These are phyloP conservation scores for Neoboletus magnificus DNA, from an alignment of 768 basidiomycete species.

Conservation along the genomic window DNA sequence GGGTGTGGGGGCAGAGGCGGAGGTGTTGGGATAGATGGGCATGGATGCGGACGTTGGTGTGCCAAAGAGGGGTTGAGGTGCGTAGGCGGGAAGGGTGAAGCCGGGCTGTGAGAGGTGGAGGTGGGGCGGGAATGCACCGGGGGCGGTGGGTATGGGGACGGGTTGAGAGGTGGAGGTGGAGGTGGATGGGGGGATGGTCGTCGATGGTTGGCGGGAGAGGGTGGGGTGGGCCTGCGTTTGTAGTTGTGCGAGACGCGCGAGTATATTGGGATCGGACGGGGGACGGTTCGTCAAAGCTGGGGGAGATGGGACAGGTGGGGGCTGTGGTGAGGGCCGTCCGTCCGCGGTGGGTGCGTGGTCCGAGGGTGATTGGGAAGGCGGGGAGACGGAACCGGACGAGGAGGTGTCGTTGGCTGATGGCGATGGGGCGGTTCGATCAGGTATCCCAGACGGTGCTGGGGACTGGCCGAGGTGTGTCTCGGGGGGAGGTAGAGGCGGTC, in stretches of 20 bases:
- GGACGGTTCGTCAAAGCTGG: not conserved
- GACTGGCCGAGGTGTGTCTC: slow-evolving; percentile 6
- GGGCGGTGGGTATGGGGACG: not conserved
- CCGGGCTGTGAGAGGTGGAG: not conserved
- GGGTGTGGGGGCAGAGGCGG: not conserved
- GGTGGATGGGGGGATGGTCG: not conserved
- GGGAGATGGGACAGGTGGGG: not conserved
- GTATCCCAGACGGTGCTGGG: slow-evolving; percentile 11
- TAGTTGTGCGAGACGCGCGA: slow-evolving; percentile 25
- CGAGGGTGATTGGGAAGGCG: slow-evolving; percentile 2
- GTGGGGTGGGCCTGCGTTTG: slow-evolving; percentile 13
- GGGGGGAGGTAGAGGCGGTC: slow-evolving; percentile 2
- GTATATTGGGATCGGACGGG: slow-evolving; percentile 20
- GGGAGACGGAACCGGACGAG: not conserved
- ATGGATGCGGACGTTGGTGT: not conserved
- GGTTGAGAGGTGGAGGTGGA: slow-evolving; percentile 1
- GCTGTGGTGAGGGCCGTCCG: not conserved
- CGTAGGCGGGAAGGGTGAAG: not conserved
- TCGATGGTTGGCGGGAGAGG: slow-evolving; percentile 1
- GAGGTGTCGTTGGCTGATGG: not conserved
- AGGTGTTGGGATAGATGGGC: not conserved
- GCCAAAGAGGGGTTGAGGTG: not conserved
- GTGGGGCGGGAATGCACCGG: not conserved
- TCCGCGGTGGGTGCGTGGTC: slow-evolving; percentile 5
- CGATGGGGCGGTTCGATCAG: slow-evolving; percentile 15